Base-by-base conservation (phyloP, 2,329 filamentous ascomycete genomes). In the Thielaviopsis punctulata region DNA sequence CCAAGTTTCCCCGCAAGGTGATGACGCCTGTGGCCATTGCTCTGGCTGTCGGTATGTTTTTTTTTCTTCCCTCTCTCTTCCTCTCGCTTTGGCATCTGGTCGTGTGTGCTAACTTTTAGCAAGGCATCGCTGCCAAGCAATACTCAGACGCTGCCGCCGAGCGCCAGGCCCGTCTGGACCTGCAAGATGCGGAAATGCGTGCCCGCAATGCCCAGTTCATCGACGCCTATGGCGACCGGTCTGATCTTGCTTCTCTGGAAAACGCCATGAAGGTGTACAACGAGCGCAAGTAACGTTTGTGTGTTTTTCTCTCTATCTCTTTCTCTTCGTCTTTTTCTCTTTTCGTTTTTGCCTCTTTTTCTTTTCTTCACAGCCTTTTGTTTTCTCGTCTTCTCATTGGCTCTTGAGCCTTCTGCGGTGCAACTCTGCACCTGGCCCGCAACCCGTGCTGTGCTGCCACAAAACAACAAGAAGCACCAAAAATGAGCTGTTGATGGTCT, bases 171-270 rank as follows among this genome's bases (percentile, higher is more conserved):
- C 59, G 60, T 52, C 60, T 57, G 18, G 65, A 69, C 53, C 61
- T 62, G 52, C 58, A 65, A 44, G 63, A 64, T 36, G 59, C 58
- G n/a, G 64, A 65, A 49, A 62, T 61, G 49, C 63, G 63, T 55
- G 61, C 62, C 39, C 62, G 62, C 47, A 66, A 71, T 54, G 64
- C 67, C 19, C 63, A 69, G 52, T 62, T 75, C 56, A 64, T 73
- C 61, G 67, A 73, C 33, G 67, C 72, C 53, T 75, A 75, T 54
- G 71, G 72, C 46, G 70, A 72, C 55, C 66, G 71, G 13, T 68
- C 68, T 24, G 73, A 67, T 56, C 63, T 75, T 3, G 66, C 69
- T 23, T 68, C 68, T 56, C 62, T 75, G 27, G 69, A 75, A 59
- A 68, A 65, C 45, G 72, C 72, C 2, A 64, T 75, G 50, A 61